A percentile compares a stretch with the other conserved stretches of the same genome.
These are phyloP conservation scores for Macaranga tanarius DNA, from an alignment of 441 rosid species.

Conservation along the genomic window DNA sequence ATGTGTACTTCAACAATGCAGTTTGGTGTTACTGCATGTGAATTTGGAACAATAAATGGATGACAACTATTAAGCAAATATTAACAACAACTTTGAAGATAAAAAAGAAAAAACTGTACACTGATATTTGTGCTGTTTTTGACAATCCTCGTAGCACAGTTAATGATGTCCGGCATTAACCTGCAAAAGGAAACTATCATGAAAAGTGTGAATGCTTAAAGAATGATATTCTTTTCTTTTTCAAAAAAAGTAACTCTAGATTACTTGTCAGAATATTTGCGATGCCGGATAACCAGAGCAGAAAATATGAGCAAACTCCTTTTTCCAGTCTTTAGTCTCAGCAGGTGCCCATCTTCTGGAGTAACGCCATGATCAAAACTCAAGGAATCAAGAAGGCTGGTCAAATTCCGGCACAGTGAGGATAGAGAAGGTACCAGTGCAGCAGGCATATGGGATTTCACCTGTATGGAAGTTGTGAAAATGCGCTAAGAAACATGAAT, in stretches of 20 bases:
- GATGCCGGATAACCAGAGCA: constrained; percentile 69
- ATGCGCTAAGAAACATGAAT: constrained; percentile 27
- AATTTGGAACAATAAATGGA: constrained; percentile 8
- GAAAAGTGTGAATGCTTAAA: constrained; percentile 18
- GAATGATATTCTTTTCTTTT: constrained; percentile 3
- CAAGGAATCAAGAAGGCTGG: constrained; percentile 59
- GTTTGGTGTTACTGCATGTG: too few species aligned
- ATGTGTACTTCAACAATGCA: too few species aligned
- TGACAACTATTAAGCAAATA: constrained; percentile 16
- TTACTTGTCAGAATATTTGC: constrained; percentile 83
- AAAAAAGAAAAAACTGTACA: constrained; percentile 39
- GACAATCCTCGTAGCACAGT: constrained; percentile 58
- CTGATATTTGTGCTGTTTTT: constrained; percentile 51
- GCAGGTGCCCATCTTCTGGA: constrained; percentile 41
- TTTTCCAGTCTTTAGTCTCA: constrained; percentile 72
- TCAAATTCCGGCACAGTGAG: constrained; percentile 54
- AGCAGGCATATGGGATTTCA: constrained; percentile 81
- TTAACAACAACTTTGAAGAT: neutral
- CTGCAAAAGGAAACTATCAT: constrained; percentile 38
- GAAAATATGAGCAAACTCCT: constrained; percentile 75
- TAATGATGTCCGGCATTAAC: constrained; percentile 64
- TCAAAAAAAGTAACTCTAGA: constrained; percentile 11
- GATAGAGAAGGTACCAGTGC: constrained; percentile 57
- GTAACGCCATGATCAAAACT: constrained; percentile 43
- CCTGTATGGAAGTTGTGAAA: constrained; percentile 43